These are phyloP conservation scores for Calonectria henricotiae DNA, from an alignment of 2,329 filamentous ascomycete species.

Conservation along the genomic window DNA sequence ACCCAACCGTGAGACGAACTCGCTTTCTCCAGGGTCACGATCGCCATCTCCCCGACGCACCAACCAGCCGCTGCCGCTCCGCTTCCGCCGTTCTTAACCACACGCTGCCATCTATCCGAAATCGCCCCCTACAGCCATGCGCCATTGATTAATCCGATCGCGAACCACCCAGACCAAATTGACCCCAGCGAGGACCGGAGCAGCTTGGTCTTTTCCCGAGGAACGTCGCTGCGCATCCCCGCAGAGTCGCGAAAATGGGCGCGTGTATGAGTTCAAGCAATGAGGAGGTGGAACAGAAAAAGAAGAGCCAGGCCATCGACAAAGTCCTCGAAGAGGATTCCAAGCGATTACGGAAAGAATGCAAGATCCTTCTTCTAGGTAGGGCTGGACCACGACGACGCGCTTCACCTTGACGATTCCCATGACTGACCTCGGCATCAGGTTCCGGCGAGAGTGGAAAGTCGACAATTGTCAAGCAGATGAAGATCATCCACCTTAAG, in stretches of 20 bases:
- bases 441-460: constrained; percentile 99
- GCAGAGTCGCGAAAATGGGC: constrained; percentile 78
- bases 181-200: constrained; percentile 32
- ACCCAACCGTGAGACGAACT: constrained; percentile 35
- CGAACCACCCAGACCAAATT: constrained; percentile 42
- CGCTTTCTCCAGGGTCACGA: constrained; percentile 27
- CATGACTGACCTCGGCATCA: constrained; percentile 60
- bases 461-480: constrained; percentile 99
- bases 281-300: constrained; percentile 93
- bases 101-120: constrained; percentile 39
- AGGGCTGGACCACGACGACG: constrained; percentile 56
- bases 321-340: constrained; percentile 95
- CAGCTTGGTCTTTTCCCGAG: constrained; percentile 29
- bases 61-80: constrained; percentile 12
- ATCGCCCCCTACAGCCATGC: constrained; percentile 48
- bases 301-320: constrained; percentile 96
- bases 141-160: constrained; percentile 46
- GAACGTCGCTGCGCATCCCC: constrained; percentile 41
- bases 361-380: constrained; percentile 98
- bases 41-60: constrained; percentile 15
- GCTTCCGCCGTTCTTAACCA: constrained; percentile 32
- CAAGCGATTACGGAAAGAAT: constrained; percentile 92
- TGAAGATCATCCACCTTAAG: constrained; percentile 99
- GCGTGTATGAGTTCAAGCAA: constrained; percentile 91
- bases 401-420: constrained; percentile 13